Percentiles rank a stretch among this genome's conserved stretches.
Evolutionary conservation across 805 yeast species (phyloP).

Genomic region (Saccharomyces paradoxus): DNA sequence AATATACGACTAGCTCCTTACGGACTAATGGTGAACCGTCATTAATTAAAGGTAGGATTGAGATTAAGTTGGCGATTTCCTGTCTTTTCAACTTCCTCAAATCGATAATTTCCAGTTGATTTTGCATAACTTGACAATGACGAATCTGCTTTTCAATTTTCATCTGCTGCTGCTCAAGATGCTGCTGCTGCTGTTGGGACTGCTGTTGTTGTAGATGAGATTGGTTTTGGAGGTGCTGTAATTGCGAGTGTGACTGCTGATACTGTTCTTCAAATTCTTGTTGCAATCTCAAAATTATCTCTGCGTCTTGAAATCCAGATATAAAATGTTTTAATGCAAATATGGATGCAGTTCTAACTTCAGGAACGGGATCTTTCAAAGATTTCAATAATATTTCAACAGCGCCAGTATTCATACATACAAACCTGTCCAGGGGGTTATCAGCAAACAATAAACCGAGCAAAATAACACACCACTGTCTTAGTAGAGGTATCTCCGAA

Average conservation of each 20-base stretch:
- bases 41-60: conserved; percentile 57
- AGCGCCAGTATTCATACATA: conserved; percentile 57
- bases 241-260: conserved; percentile 27
- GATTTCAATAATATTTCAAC: conserved; percentile 44
- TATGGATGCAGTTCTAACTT: conserved; percentile 80
- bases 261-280: conserved; percentile 29
- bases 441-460: conserved; percentile 69
- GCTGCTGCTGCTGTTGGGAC: conserved; percentile 15
- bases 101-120: conserved; percentile 25
- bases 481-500: conserved; percentile 73
- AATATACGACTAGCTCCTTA: conserved; percentile 70
- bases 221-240: conserved; percentile 23
- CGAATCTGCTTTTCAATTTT: conserved; percentile 29
- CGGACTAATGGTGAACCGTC: conserved; percentile 90
- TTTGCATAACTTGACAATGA: conserved; percentile 21
- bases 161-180: conserved; percentile 22
- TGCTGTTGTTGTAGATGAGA: conserved; percentile 23
- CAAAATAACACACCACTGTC: conserved; percentile 87
- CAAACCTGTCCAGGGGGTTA: conserved; percentile 66
- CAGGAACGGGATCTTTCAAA: conserved; percentile 86
- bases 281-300: conserved; percentile 24
- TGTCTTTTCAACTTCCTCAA: conserved; percentile 49
- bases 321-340: conserved; percentile 64
- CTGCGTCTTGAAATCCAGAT: conserved; percentile 38
- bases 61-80: conserved; percentile 62